phyloP scores from a whole-genome alignment of 768 basidiomycete species.

The Russula olivacea region DNA sequence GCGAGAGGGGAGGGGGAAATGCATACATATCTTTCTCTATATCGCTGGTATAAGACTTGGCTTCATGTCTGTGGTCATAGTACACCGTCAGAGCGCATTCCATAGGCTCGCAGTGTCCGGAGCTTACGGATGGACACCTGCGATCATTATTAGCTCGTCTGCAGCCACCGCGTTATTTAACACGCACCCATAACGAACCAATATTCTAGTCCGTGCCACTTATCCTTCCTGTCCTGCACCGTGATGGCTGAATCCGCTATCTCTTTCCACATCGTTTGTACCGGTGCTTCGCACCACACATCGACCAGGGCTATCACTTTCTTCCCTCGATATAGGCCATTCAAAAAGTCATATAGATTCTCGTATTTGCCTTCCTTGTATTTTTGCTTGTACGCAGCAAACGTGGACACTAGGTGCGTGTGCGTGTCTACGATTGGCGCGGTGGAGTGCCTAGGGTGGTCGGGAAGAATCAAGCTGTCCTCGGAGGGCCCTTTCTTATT shows the following conservation, averaged over 20 bases:
- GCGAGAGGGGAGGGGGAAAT: background rate
- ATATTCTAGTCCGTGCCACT: constrained; percentile 69
- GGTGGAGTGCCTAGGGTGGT: constrained; percentile 9
- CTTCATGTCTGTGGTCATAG: constrained; percentile 53
- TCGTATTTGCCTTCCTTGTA: constrained; percentile 53
- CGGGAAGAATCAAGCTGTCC: constrained; percentile 18
- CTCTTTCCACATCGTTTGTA: constrained; percentile 56
- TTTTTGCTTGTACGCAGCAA: constrained; percentile 49
- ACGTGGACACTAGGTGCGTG: constrained; percentile 77
- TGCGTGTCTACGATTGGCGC: constrained; percentile 72
- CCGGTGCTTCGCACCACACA: constrained; percentile 85
- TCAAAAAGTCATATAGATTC: constrained; percentile 64
- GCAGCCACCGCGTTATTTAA: background rate
- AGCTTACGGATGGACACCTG: constrained; percentile 71
- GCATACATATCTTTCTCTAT: constrained; percentile 66
- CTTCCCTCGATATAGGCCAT: constrained; percentile 50
- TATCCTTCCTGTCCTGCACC: constrained; percentile 39
- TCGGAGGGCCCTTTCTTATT: constrained; percentile 22
- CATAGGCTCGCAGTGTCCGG: background rate
- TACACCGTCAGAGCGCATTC: background rate
- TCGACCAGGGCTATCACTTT: constrained; percentile 68
- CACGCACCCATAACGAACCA: constrained; percentile 74
- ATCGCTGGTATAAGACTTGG: constrained; percentile 57
- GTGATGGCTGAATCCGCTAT: constrained; percentile 65
- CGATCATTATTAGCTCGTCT: background rate